Percentiles rank a stretch among this genome's conserved stretches.
These are phyloP conservation scores for Aureoboletus auriporus DNA, from an alignment of 768 basidiomycete genomes.

Conservation along the genomic window DNA sequence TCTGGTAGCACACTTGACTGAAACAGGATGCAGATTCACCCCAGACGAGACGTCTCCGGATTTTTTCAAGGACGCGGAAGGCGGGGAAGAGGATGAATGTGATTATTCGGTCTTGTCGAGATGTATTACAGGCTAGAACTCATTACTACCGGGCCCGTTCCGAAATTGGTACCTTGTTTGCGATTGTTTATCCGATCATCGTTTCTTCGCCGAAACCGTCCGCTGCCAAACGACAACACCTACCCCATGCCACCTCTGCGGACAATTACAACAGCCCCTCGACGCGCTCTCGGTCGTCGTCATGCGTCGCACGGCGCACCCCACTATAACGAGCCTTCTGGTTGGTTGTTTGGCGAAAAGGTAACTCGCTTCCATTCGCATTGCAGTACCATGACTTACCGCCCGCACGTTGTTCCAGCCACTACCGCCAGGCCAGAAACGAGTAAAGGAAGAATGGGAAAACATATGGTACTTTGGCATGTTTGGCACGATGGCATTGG, in stretches of 20 bases:
- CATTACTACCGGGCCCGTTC: background rate
- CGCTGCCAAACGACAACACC: background rate
- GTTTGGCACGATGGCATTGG: slow-evolving; percentile 82
- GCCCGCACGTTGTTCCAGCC: slow-evolving; percentile 43
- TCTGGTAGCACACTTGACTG: background rate
- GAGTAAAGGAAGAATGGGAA: slow-evolving; percentile 90
- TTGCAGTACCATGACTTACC: background rate
- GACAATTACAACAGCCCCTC: slow-evolving; percentile 13
- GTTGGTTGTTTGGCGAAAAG: slow-evolving; percentile 87
- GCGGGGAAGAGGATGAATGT: slow-evolving; percentile 26
- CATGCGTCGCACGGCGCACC: slow-evolving; percentile 75
- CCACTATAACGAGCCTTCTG: slow-evolving; percentile 85
- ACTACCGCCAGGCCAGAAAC: slow-evolving; percentile 73
- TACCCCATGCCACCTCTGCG: slow-evolving; percentile 47
- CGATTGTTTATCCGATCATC: slow-evolving; percentile 16
- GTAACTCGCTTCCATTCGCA: slow-evolving; percentile 33
- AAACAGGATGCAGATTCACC: slow-evolving; percentile 42
- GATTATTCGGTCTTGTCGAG: slow-evolving; percentile 41
- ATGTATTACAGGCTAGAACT: slow-evolving; percentile 3
- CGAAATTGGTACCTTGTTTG: slow-evolving; percentile 14
- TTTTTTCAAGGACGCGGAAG: slow-evolving; percentile 26
- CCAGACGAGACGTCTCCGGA: slow-evolving; percentile 53
- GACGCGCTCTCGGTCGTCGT: slow-evolving; percentile 35
- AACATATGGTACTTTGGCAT: slow-evolving; percentile 87
- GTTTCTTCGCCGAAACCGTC: slow-evolving; percentile 4